Base-by-base conservation (phyloP, 2,329 filamentous ascomycete species). In the Furcasterigmium sp. region DNA sequence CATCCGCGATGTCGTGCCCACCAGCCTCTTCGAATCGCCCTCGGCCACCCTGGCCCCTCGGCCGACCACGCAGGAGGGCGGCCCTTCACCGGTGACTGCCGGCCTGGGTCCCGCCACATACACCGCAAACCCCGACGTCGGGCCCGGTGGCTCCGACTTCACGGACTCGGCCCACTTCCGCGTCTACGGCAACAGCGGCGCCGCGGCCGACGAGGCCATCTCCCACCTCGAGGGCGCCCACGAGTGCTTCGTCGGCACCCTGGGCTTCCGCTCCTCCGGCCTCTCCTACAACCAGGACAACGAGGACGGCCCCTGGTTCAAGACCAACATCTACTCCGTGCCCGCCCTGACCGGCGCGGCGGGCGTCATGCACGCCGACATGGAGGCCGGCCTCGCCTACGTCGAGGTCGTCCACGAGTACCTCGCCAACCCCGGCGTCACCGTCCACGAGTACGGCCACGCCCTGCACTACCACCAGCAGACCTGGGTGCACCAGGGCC, bases 391-490 rank as follows among this genome's bases (percentile, higher is more conserved):
- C 2, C 53, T 70, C 30, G 61, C 61, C 18, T 75, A 57, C 47
- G 53, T 75, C 32, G 65, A 73, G 43, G 68, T 75, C 3, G 58
- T 67, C 4, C 51, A 59, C 11, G 45, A 57, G 15, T 70, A 64
- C 44, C 56, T 74, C 26, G 56, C 58, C 2, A 56, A 52, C 0
- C 62, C 69, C 0, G 55, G 54, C 3, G 62, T 74, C n/a, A 66
- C 66, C 0, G 67, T 73, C 5, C 72, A 75, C 45, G 72, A 75
- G 51, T 75, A 63, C 39, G 72, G 71, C 0, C 72, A 75, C 48
- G 70, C 60, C 1, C 54, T 76, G 46, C 69, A 70, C 15, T 75
- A 73, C 44, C 61, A 65, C 14, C 66, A 67, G 45, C 54, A 58
- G 5, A 60, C 59, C 8, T 71, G 68, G 68, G 62, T 74, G 3